Evolutionary conservation across 768 basidiomycete species (phyloP), one percentile per base, ranked within the genome.

Genomic region (Suillus subalutaceus): DNA sequence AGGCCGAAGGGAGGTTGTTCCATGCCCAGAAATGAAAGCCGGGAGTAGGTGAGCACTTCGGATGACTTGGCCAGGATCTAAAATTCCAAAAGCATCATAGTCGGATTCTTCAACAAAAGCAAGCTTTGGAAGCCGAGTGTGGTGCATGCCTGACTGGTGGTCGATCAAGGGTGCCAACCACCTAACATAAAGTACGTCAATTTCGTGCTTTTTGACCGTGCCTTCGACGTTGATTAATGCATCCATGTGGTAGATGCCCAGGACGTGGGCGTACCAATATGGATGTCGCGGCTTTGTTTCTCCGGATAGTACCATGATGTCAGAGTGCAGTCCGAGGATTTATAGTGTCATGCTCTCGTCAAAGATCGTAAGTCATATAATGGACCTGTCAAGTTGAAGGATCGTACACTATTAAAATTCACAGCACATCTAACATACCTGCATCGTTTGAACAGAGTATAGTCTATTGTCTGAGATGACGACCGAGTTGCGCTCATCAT

Each of bases 201-300:
- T 35, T 0, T 67, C 18, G 6, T 63, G 30, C 2, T 32, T 56
- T 37, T n/a, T 43, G 8, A 50, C 0, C 1, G 3, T 1, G 7
- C 50, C 37, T 10, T 60, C 23, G 30, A 1, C 12, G 8, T 23
- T 46, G 26, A 53, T 18, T 0, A 1, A 32, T 2, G 57, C 37
- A 4, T 55, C 43, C 18, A 56, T 44, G 62, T 83, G 80, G 59
- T 74, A 83, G 0, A 80, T 72, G 0, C 77, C 76, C 13, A 80
- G 61, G 8, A 81, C 66, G 4, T 72, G 66, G 0, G 75, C 79
- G 70, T 83, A 83, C 78, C 76, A 79, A 61, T 74, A 81, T 0
- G 77, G 79, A 56, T 82, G 78, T 1, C 56, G 53, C 3, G 62
- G 66, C 1, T 23, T 10, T 5, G n/a, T 40, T 4, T 63, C 32